Base-by-base conservation (phyloP, 345 rosid genomes). In the Brassica juncea region DNA sequence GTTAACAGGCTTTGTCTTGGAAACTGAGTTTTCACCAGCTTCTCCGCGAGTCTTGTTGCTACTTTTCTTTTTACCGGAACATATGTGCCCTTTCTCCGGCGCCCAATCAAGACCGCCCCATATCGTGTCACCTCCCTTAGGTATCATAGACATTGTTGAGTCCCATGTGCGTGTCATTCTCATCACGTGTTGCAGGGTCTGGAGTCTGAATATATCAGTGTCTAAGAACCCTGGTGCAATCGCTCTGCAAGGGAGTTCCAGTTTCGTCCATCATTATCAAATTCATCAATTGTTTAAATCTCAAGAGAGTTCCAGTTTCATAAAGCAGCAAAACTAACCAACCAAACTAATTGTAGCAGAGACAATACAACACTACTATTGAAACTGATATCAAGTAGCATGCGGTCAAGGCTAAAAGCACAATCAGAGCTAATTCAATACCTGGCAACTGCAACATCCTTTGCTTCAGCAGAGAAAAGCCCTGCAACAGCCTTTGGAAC, bases 31-130 rank as follows among this genome's bases (percentile, higher is more conserved):
- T 65, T 72, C 88, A 25, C 69, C 82, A 27, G 63, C 84, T 66
- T 72, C 71, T 70, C 84, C 77, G 14, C 75, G 77, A 16, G 91
- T 79, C 35, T 76, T 88, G 68, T 88, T 87, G 77, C 23, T 85
- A 70, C 25, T 83, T 78, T 84, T 86, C 80, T 80, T 82, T 62
- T 70, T 87, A 79, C 72, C 86, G 37, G 64, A 61, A 68, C 89
- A 88, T 25, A 30, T 15, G 80, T 84, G 85, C 63, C 82, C 89
- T 74, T 89, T 91, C 85, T 95, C 99, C 1, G 98, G 98, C 6
- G 99, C 84, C 98, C 98, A 88, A 68, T 93, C 94, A 74, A 91
- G 87, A 85, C 84, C 92, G 70, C 99, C 99, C 99, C 99, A 95
- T 64, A 95, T 88, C 19, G 91, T 91, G 71, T 89, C 91, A 74